Percentiles rank a stretch among this genome's conserved stretches.
These are phyloP conservation scores for Helotiales sp. DNA, from an alignment of 2,329 filamentous ascomycete species.

Conservation along the genomic window DNA sequence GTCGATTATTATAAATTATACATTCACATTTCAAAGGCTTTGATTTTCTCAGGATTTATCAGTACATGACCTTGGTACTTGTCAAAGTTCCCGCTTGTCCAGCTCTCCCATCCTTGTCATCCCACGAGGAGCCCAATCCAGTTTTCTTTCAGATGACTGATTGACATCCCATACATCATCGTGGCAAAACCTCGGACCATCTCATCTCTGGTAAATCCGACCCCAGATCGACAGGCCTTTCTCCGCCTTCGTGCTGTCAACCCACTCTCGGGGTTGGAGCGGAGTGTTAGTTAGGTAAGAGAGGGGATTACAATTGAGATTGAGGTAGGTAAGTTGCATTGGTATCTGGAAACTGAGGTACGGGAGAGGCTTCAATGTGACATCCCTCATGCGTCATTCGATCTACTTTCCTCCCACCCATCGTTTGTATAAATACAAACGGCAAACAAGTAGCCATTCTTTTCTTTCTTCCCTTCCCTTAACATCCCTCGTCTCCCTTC, in stretches of 20 bases:
- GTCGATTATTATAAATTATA: too few species aligned
- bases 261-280: background rate
- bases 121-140: too few species aligned
- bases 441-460: background rate
- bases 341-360: background rate
- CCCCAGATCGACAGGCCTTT: background rate
- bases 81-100: too few species aligned
- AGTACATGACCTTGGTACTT: too few species aligned
- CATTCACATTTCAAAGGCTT: background rate
- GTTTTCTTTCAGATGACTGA: too few species aligned
- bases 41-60: too few species aligned
- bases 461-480: background rate
- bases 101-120: too few species aligned
- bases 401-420: background rate
- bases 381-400: slow-evolving; percentile 4
- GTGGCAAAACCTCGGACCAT: background rate
- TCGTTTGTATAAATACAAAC: background rate
- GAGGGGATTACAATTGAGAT: background rate
- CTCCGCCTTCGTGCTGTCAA: background rate
- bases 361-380: background rate
- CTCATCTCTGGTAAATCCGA: background rate
- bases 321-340: background rate
- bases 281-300: background rate
- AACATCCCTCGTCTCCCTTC: background rate
- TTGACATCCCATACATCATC: too few species aligned